Evolutionary conservation across 768 basidiomycete genomes (phyloP).

Genomic region (Tricholoma furcatifolium): DNA sequence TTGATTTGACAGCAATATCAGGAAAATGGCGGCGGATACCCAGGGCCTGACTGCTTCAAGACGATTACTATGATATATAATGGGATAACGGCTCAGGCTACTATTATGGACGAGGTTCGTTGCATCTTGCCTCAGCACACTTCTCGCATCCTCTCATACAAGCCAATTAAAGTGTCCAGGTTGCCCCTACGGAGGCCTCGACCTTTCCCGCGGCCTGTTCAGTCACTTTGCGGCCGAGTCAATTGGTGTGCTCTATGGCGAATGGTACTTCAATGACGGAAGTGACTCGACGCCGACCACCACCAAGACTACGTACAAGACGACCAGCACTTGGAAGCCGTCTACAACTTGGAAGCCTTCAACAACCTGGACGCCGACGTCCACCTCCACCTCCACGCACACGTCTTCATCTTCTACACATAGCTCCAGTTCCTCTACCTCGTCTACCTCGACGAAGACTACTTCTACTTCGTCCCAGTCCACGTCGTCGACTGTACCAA

Average conservation of each 20-base stretch:
- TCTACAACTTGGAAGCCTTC: constrained; percentile 12
- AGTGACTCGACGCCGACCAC: constrained; percentile 9
- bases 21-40: constrained; percentile 60
- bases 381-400: background rate
- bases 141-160: background rate
- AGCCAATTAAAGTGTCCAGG: constrained; percentile 51
- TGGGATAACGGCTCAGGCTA: constrained; percentile 58
- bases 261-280: constrained; percentile 43
- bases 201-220: constrained; percentile 58
- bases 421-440: constrained; percentile 21
- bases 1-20: constrained; percentile 11
- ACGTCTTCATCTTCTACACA: constrained; percentile 24
- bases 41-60: constrained; percentile 63
- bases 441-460: constrained; percentile 19
- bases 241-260: constrained; percentile 47
- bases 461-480: constrained; percentile 3
- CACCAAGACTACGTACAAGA: constrained; percentile 10
- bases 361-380: constrained; percentile 17
- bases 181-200: constrained; percentile 58
- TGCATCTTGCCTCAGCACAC: no score
- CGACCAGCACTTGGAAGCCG: constrained; percentile 15
- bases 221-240: constrained; percentile 41
- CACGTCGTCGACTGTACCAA: background rate
- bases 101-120: constrained; percentile 60
- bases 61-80: constrained; percentile 58